Percentiles rank a stretch among this genome's conserved stretches.
These are phyloP conservation scores for Xerocomus brunneocitrinus DNA, from an alignment of 768 basidiomycete species.

Conservation along the genomic window DNA sequence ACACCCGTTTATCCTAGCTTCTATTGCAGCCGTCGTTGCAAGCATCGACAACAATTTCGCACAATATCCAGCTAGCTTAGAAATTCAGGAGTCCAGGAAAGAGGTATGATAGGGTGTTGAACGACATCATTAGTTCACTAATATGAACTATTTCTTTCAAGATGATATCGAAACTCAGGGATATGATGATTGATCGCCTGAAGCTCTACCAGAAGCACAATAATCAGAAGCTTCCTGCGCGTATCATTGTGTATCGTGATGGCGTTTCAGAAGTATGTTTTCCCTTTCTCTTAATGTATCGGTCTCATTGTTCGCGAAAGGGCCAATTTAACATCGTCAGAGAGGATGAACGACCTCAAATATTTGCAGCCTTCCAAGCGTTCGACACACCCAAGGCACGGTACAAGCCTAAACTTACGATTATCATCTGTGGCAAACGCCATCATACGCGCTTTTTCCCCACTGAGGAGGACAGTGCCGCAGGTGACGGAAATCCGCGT, in stretches of 20 bases:
- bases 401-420: conserved; percentile 47
- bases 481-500: conserved; percentile 45
- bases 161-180: conserved; percentile 46
- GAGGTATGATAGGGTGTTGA: conserved; percentile 42
- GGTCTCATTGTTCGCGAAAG: conserved; percentile 23
- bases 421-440: conserved; percentile 54
- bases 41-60: conserved; percentile 41
- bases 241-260: conserved; percentile 58
- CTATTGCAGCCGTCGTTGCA: conserved; percentile 52
- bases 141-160: conserved; percentile 8
- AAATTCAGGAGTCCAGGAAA: conserved; percentile 56
- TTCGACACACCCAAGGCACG: conserved; percentile 32
- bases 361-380: conserved; percentile 38
- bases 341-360: conserved; percentile 40
- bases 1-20: conserved; percentile 26
- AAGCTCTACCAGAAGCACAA: conserved; percentile 36
- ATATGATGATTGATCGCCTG: conserved; percentile 48
- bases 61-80: conserved; percentile 48
- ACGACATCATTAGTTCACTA: neutral
- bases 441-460: conserved; percentile 58
- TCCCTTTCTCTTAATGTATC: neutral
- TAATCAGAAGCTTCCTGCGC: conserved; percentile 35
- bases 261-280: conserved; percentile 70
- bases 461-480: conserved; percentile 39
- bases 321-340: conserved; percentile 49